These are phyloP conservation scores for Diphasiastrum complanatum DNA, from an alignment of 83 land plant species.

Conservation along the genomic window DNA sequence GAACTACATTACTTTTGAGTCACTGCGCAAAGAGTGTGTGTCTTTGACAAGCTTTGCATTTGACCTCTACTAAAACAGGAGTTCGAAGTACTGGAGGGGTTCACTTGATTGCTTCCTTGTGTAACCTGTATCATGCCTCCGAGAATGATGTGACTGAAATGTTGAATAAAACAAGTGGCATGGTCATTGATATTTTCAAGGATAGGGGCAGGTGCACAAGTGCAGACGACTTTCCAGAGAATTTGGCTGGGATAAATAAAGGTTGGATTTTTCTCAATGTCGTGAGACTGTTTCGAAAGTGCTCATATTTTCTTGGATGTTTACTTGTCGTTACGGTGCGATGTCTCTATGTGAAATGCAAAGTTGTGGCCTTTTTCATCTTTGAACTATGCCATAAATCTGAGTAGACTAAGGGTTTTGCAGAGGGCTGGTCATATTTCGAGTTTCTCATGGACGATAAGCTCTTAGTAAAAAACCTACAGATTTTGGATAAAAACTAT, in stretches of 20 bases:
- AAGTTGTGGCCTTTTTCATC: conserved; percentile 44
- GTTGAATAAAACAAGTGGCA: conserved; percentile 48
- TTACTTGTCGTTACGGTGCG: too few relatives aligned
- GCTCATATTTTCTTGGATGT: too few relatives aligned
- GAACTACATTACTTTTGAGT: background rate
- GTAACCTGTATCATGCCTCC: conserved; percentile 64
- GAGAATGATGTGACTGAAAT: conserved; percentile 63
- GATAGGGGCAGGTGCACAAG: too few relatives aligned
- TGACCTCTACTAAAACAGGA: conserved; percentile 33
- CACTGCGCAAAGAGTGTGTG: background rate
- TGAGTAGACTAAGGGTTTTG: conserved; percentile 2
- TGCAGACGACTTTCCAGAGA: too few relatives aligned
- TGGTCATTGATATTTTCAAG: conserved; percentile 54
- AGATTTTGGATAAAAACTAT: conserved; percentile 66
- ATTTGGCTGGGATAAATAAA: conserved; percentile 36
- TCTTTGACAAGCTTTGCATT: background rate
- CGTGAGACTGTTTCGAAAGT: too few relatives aligned
- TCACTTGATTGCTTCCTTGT: conserved; percentile 70
- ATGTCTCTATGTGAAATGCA: too few relatives aligned
- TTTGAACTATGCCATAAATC: background rate
- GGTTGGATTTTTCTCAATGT: conserved; percentile 32
- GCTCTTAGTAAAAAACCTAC: conserved; percentile 44
- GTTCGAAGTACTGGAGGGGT: conserved; percentile 47
- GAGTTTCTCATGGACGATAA: conserved; percentile 65
- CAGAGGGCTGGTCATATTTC: conserved; percentile 78